These are phyloP conservation scores for Xylaria sp. DNA, from an alignment of 2,329 filamentous ascomycete genomes.

Conservation along the genomic window DNA sequence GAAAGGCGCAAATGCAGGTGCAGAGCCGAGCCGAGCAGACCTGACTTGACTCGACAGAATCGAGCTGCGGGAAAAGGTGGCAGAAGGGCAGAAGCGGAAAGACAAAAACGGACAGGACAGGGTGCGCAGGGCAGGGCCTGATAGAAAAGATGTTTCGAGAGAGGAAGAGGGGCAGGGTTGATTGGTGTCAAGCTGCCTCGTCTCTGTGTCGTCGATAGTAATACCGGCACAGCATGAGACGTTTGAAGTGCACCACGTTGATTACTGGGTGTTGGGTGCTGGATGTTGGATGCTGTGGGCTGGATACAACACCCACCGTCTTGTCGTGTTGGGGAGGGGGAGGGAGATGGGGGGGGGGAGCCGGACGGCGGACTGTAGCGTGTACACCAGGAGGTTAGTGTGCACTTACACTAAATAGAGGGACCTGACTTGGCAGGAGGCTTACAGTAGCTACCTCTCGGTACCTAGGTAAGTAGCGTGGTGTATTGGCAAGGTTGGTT, in stretches of 20 bases:
- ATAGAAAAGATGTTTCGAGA: constrained; percentile 29
- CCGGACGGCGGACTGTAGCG: too few species aligned
- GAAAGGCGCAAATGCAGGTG: constrained; percentile 9
- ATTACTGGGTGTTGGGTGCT: constrained; percentile 6
- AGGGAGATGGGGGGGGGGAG: too few species aligned
- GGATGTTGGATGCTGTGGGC: not conserved
- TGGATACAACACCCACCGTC: too few species aligned
- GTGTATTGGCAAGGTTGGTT: constrained; percentile 1
- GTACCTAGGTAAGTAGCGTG: too few species aligned
- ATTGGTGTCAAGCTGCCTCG: constrained; percentile 26
- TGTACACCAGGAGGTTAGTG: too few species aligned
- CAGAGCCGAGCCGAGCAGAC: constrained; percentile 13
- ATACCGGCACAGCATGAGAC: constrained; percentile 16
- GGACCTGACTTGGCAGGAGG: constrained; percentile 14
- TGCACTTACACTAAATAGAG: not conserved
- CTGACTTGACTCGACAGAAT: constrained; percentile 14
- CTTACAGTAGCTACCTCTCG: too few species aligned
- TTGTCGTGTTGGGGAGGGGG: too few species aligned
- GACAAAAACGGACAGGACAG: constrained; percentile 3
- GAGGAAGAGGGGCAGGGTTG: constrained; percentile 30
- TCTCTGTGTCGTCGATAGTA: constrained; percentile 15
- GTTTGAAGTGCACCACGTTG: constrained; percentile 19
- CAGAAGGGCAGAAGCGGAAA: constrained; percentile 8
- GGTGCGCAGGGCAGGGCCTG: constrained; percentile 9
- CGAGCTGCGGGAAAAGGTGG: constrained; percentile 24